Percentiles rank a stretch among this genome's conserved stretches.
phyloP scores from a whole-genome alignment of 768 basidiomycete species.

The Auriscalpium vulgare region DNA sequence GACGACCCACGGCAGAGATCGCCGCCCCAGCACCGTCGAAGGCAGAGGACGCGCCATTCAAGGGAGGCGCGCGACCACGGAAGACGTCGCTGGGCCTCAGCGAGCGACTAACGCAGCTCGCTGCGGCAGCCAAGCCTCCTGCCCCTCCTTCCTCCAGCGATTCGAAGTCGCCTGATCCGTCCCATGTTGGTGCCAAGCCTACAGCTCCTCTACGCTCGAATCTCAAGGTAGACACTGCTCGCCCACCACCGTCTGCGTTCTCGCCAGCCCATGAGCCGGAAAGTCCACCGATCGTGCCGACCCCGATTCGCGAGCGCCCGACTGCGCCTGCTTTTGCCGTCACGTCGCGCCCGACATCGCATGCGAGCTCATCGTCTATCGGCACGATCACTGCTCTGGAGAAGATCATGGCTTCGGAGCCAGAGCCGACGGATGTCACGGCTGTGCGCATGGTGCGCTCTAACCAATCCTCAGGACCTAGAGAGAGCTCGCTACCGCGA shows the following conservation, averaged over 20 bases:
- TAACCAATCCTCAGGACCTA: background rate
- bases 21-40: background rate
- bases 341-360: constrained; percentile 26
- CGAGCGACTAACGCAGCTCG: constrained; percentile 8
- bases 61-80: background rate
- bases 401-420: background rate
- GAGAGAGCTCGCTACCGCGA: background rate
- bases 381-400: constrained; percentile 4
- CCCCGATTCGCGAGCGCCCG: constrained; percentile 24
- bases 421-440: background rate
- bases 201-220: constrained; percentile 4
- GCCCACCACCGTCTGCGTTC: constrained; percentile 14
- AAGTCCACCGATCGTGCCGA: constrained; percentile 23
- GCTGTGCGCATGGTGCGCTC: background rate
- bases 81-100: constrained; percentile 10
- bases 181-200: background rate
- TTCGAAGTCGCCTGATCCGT: background rate
- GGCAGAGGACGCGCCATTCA: background rate
- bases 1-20: background rate
- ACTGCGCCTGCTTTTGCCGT: constrained; percentile 27
- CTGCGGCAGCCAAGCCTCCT: constrained; percentile 7
- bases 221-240: constrained; percentile 9
- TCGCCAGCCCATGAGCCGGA: constrained; percentile 10
- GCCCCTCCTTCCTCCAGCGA: background rate
- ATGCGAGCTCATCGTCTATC: constrained; percentile 7